Evolutionary conservation across 768 basidiomycete genomes (phyloP), one percentile per base, ranked within the genome.

Genomic region (Krasilnikovozyma curviuscula): DNA sequence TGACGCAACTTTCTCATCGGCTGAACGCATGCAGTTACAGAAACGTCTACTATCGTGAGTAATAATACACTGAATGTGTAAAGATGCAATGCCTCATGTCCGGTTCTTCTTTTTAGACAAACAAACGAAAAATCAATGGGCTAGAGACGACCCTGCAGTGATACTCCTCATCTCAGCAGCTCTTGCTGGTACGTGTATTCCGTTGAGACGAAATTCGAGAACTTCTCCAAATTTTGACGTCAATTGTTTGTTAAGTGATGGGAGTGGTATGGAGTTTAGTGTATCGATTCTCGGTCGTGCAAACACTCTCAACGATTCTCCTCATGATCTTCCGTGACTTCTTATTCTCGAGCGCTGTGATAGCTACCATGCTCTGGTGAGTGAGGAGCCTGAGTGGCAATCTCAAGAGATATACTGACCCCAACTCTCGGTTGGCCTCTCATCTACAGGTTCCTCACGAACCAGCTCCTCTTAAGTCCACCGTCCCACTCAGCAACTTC

Each of bases 111-210:
- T 21, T 24, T 27, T 27, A 49, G 48, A 52, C 44, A 54, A 66
- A 83, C 86, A 95, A 70, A 95, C 89, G 18, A 95, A 93, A 71
- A 93, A 97, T 63, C 85, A 82, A 14, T 95, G 89, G 89, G 86
- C 89, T 18, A 71, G 91, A 63, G 91, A 97, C 64, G 91, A 97
- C 61, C 91, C 91, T 19, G 91, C 91, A 24, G 86, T 93, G 54
- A 72, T 95, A 24, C 72, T 95, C 25, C 73, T 97, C 41, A 78
- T 95, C 37, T 73, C 74, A 41, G 79, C 73, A 37, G 85, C 78
- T 62, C 73, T 89, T 19, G 71, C 70, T 44, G 76, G 86, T 85
- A 54, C 44, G 72, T 29, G 7, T 41, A 2, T 45, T 39, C 3
- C n/a, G 40, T 30, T 44, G n/a, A 35, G n/a, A 18, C 27, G 18